Conservation (phyloP, 345 rosid species). For the Sisymbrium altissimum region DNA sequence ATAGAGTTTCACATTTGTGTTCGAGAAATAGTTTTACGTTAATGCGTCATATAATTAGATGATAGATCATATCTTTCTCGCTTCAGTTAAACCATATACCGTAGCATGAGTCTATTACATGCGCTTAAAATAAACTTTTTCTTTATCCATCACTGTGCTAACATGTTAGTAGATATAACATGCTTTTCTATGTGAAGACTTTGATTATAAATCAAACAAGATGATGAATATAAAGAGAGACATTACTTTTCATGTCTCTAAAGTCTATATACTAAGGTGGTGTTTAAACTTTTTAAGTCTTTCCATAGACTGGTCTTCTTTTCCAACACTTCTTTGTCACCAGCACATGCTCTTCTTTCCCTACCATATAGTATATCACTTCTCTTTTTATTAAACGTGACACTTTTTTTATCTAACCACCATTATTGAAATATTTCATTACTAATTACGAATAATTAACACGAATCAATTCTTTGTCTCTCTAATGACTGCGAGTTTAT, state of each 20-base stretch:
- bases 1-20: not conserved
- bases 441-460: not conserved
- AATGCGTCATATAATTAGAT: not conserved
- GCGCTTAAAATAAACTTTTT: not conserved
- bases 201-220: not conserved
- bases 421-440: not conserved
- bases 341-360: conserved; percentile 2
- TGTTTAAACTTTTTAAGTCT: not conserved
- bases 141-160: not conserved
- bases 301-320: not conserved
- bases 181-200: not conserved
- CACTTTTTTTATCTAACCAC: not conserved
- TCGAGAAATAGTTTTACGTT: not conserved
- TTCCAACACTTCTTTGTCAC: not conserved
- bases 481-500: not conserved
- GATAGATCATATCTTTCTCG: not conserved
- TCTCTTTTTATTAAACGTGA: not conserved
- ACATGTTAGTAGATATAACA: not conserved
- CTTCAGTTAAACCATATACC: not conserved
- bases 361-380: not conserved
- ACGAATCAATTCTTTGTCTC: not conserved
- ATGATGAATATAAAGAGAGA: not conserved
- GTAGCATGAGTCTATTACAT: not conserved
- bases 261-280: not conserved
- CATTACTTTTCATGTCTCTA: not conserved